These are phyloP conservation scores for Middelhovenomyces tepae DNA, from an alignment of 805 yeast species.

Conservation along the genomic window DNA sequence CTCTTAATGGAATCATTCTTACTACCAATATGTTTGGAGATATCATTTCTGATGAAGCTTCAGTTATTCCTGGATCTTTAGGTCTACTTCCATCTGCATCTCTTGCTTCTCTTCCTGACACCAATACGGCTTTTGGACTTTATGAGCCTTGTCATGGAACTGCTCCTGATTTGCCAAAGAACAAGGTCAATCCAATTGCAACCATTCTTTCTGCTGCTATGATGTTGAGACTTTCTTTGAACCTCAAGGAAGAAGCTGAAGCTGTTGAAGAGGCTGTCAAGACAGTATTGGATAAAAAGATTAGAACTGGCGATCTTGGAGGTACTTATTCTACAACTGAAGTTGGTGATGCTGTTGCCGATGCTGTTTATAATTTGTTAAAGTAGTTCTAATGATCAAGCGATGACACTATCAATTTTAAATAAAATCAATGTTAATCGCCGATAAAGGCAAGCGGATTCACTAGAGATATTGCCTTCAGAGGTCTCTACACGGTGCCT, in stretches of 20 bases:
- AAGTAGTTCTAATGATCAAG: constrained; percentile 5
- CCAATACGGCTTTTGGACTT: constrained; percentile 87
- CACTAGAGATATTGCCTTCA: too few species aligned
- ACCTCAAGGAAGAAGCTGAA: constrained; percentile 73
- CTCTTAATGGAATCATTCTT: constrained; percentile 83
- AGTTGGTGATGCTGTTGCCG: constrained; percentile 90
- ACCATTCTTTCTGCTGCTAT: constrained; percentile 92
- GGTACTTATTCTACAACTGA: constrained; percentile 79
- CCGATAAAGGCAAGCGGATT: too few species aligned
- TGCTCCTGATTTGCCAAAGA: constrained; percentile 85
- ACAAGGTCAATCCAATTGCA: constrained; percentile 92
- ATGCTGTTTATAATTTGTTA: constrained; percentile 53
- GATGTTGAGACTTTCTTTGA: constrained; percentile 90
- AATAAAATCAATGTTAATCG: too few species aligned
- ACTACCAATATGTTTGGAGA: constrained; percentile 98
- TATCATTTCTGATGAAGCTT: constrained; percentile 95
- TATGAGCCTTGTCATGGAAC: constrained; percentile 99
- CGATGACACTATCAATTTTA: too few species aligned
- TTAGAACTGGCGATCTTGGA: constrained; percentile 87
- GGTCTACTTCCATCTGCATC: constrained; percentile 96
- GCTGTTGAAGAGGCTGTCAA: constrained; percentile 85
- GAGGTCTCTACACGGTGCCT: too few species aligned
- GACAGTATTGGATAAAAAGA: constrained; percentile 67
- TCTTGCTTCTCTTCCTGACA: constrained; percentile 92
- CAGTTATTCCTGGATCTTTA: constrained; percentile 94